phyloP scores from a whole-genome alignment of 1,284 basidiomycete genomes.

The Tremellales sp. region DNA sequence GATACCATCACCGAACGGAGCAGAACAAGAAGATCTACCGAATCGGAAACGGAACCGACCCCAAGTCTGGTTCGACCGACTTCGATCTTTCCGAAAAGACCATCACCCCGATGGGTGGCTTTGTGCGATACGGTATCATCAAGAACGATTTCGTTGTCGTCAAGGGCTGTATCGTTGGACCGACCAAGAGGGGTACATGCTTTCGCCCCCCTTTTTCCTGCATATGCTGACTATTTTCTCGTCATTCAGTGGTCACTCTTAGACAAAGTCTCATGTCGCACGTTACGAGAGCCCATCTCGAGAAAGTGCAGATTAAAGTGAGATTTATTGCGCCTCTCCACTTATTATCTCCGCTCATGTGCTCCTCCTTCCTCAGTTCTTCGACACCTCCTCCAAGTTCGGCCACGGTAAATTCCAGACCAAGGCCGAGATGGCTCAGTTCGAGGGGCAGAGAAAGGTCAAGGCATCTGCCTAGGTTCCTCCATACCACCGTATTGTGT shows the following conservation, averaged over 20 bases:
- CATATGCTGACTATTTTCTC: conserved; percentile 85
- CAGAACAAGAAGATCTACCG: conserved; percentile 99
- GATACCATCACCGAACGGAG: conserved; percentile 98
- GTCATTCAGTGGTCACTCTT: conserved; percentile 76
- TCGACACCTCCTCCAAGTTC: conserved; percentile 89
- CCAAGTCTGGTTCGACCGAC: conserved; percentile 86
- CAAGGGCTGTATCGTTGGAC: conserved; percentile 89
- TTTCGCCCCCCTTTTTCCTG: background rate
- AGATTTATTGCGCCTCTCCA: conserved; percentile 34
- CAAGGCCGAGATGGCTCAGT: conserved; percentile 88
- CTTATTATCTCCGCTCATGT: background rate
- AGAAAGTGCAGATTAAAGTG: conserved; percentile 98
- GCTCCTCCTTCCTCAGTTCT: conserved; percentile 54
- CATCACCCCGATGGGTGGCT: conserved; percentile 98
- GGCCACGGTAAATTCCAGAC: conserved; percentile 69
- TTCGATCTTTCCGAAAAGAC: conserved; percentile 88
- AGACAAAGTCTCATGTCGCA: conserved; percentile 40
- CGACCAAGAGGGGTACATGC: conserved; percentile 87
- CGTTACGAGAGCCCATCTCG: conserved; percentile 54
- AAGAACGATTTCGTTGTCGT: conserved; percentile 97
- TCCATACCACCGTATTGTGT: too few species aligned
- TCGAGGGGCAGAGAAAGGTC: conserved; percentile 67
- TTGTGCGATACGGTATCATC: conserved; percentile 95
- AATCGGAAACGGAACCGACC: conserved; percentile 76
- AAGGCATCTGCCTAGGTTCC: conserved; percentile 35